These are phyloP conservation scores for Cladosporium colombiae DNA, from an alignment of 2,329 filamentous ascomycete species.

Conservation along the genomic window DNA sequence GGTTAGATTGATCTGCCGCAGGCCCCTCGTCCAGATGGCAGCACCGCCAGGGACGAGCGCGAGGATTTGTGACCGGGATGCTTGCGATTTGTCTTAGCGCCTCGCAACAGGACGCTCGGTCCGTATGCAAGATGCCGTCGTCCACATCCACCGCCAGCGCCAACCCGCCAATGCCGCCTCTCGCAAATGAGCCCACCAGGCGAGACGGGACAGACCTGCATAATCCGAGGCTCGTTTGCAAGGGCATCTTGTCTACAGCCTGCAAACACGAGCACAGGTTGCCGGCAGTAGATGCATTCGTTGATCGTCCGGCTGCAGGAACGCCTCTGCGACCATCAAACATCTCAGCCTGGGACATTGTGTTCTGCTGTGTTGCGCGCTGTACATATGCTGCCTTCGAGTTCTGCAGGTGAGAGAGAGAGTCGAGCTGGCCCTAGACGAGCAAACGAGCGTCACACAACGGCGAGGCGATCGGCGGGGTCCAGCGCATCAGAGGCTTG, in stretches of 20 bases:
- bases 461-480: constrained; percentile 14
- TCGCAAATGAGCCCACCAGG: neutral
- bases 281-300: neutral
- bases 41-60: neutral
- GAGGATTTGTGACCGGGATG: constrained; percentile 16
- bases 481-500: constrained; percentile 15
- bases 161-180: constrained; percentile 13
- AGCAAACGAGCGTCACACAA: constrained; percentile 13
- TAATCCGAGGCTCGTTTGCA: constrained; percentile 4
- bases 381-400: neutral
- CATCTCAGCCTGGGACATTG: neutral
- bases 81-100: constrained; percentile 13
- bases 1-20: constrained; percentile 9
- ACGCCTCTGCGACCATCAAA: constrained; percentile 2
- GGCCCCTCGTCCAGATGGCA: neutral
- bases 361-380: neutral
- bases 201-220: neutral
- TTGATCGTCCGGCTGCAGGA: neutral
- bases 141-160: neutral
- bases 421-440: neutral
- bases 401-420: neutral
- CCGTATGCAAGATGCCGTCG: constrained; percentile 7
- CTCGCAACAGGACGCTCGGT: constrained; percentile 2
- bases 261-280: neutral
- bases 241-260: neutral